Evolutionary conservation across 176 grass and related monocot species (phyloP).

Genomic region (Puya raimondii): DNA sequence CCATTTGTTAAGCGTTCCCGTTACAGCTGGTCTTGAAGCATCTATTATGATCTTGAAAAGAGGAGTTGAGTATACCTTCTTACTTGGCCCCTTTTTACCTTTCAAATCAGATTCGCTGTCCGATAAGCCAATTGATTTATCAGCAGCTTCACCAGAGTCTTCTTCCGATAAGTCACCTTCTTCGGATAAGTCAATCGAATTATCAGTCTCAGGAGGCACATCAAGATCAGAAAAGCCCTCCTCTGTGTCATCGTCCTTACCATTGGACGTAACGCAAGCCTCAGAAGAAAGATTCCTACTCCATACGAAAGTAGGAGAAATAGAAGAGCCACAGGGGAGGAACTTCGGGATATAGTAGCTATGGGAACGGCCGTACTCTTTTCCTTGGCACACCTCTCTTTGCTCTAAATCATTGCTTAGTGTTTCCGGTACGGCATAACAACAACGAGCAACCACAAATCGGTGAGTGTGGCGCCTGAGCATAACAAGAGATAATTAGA

Average conservation of each 20-base stretch:
- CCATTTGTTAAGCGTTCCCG: constrained; percentile 47
- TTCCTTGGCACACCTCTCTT: constrained; percentile 19
- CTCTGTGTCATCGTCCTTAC: constrained; percentile 43
- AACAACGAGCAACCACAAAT: constrained; percentile 19
- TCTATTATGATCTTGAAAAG: constrained; percentile 38
- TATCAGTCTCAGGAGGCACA: constrained; percentile 33
- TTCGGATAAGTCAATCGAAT: constrained; percentile 20
- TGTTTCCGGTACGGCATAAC: constrained; percentile 13
- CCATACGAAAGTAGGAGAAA: constrained; percentile 23
- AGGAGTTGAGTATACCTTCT: background rate
- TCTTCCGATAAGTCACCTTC: constrained; percentile 28
- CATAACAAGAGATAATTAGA: constrained; percentile 4
- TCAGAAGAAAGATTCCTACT: constrained; percentile 60
- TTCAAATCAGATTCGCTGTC: constrained; percentile 29
- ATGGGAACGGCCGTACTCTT: constrained; percentile 17
- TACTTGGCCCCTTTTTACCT: constrained; percentile 17
- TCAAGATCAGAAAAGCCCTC: constrained; percentile 89
- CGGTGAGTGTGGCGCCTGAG: constrained; percentile 23
- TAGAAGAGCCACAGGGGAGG: constrained; percentile 5
- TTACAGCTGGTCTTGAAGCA: constrained; percentile 16
- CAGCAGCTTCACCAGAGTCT: constrained; percentile 37
- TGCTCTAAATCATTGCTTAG: constrained; percentile 18
- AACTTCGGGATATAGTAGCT: constrained; percentile 24
- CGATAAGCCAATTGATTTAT: constrained; percentile 23
- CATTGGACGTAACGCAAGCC: constrained; percentile 35